phyloP scores from a whole-genome alignment of 768 basidiomycete genomes.

The Hypholoma fasciculare region DNA sequence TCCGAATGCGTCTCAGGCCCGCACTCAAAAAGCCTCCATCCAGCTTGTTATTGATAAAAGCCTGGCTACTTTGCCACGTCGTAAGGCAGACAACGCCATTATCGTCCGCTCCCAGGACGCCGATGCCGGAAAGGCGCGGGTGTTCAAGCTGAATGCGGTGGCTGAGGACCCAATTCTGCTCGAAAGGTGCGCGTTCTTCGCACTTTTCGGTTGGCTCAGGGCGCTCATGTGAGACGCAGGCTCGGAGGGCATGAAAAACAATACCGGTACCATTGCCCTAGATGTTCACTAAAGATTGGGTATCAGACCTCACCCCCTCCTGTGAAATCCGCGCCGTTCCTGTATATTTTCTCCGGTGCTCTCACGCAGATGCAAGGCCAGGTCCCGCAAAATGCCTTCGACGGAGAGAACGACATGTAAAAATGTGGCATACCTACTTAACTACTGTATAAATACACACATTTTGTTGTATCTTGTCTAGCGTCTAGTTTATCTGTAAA shows the following conservation, averaged over 20 bases:
- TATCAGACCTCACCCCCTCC: conserved; percentile 83
- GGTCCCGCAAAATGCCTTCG: conserved; percentile 81
- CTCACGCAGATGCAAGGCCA: conserved; percentile 90
- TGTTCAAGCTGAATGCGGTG: conserved; percentile 87
- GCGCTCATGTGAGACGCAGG: conserved; percentile 30
- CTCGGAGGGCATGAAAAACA: conserved; percentile 74
- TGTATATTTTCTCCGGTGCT: conserved; percentile 81
- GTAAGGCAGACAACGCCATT: conserved; percentile 77
- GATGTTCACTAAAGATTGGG: conserved; percentile 66
- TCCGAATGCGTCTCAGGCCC: background rate
- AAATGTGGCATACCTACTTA: background rate
- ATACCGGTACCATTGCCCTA: conserved; percentile 67
- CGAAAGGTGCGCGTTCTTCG: conserved; percentile 58
- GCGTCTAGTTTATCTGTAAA: background rate
- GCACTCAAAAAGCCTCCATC: background rate
- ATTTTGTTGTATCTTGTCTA: background rate
- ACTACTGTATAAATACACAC: background rate
- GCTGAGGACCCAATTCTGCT: conserved; percentile 69
- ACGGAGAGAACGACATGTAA: conserved; percentile 45
- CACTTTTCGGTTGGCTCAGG: background rate
- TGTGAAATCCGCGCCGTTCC: conserved; percentile 70
- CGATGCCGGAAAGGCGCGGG: conserved; percentile 53
- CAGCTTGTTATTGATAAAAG: conserved; percentile 84
- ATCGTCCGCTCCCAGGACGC: conserved; percentile 77
- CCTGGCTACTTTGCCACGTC: conserved; percentile 64